Base-by-base conservation (phyloP, 768 basidiomycete species). In the Asterophora parasitica region DNA sequence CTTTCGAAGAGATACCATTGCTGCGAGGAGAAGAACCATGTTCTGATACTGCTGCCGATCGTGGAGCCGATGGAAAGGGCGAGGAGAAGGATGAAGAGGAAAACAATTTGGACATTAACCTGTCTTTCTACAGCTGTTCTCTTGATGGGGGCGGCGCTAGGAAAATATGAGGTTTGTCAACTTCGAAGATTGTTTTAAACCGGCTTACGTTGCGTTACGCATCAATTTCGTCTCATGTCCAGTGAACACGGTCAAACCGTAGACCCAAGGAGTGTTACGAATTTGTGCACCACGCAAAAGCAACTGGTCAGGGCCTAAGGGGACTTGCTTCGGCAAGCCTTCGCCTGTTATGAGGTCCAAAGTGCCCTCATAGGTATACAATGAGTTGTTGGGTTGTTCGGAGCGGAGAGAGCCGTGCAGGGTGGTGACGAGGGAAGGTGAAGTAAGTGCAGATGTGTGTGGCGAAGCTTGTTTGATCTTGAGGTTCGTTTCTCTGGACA, bases 161-260 rank as follows among this genome's bases (percentile, higher is more conserved):
- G n/a, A 19, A 46, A 41, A 28, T 31, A 31, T 33, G 15, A 44
- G 36, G 17, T 27, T 19, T 16, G 12, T 6, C 15, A 16, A 5
- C 48, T 23, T n/a, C 3, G 12, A 35, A 27, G 27, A 13, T 11
- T 19, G 44, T 7, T n/a, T 13, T 36, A 23, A 19, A 0, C 12
- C 8, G 30, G 73, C 91, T 70, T 60, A 93, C 92, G 94, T 97
- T 35, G 96, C 95, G 59, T 98, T 98, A 50, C 91, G 80, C 92
- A 98, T 94, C 31, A 99, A 67, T 66, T 99, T 99, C 15, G 96
- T 98, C 72, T 99, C 94, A 61, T 98, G 96, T 0, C 96, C 96
- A 0, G 93, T 95, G 58, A 92, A 97, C 34, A 98, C 88, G 28
- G 85, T 85, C 7, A 99, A 62, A 10, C 94, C 95, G 65, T 97